A percentile compares a stretch with the other conserved stretches of the same genome.
These are phyloP conservation scores for Phytophthora parvispora DNA, from an alignment of 352 stramenopile genomes.

Conservation along the genomic window DNA sequence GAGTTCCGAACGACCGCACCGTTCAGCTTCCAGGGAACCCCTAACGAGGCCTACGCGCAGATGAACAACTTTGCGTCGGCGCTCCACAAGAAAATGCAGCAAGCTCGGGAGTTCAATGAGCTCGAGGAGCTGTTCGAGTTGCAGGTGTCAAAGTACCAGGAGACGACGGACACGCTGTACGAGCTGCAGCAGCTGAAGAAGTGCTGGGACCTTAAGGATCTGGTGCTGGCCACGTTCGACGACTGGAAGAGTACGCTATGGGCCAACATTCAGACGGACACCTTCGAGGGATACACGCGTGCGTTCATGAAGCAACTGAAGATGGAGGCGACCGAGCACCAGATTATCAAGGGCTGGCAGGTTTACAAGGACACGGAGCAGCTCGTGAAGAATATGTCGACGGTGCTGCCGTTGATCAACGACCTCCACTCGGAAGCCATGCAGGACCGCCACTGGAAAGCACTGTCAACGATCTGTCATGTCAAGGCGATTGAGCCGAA, in stretches of 20 bases:
- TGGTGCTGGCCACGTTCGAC: constrained; percentile 86
- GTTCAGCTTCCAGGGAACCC: constrained; percentile 93
- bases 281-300: constrained; percentile 78
- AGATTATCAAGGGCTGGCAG: constrained; percentile 91
- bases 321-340: constrained; percentile 81
- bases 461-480: constrained; percentile 85
- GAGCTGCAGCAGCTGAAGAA: constrained; percentile 91
- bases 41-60: constrained; percentile 87
- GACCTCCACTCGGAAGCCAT: constrained; percentile 97
- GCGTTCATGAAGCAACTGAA: constrained; percentile 91
- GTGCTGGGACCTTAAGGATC: constrained; percentile 88
- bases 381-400: constrained; percentile 91
- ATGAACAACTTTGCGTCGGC: constrained; percentile 82
- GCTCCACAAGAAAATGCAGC: constrained; percentile 83
- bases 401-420: constrained; percentile 92
- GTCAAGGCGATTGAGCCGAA: constrained; percentile 91
- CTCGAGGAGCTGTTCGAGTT: constrained; percentile 90
- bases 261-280: constrained; percentile 86
- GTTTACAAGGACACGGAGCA: constrained; percentile 91
- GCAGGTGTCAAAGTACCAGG: constrained; percentile 89
- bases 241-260: constrained; percentile 90
- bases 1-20: constrained; percentile 96
- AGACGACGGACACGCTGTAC: constrained; percentile 91
- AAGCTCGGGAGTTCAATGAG: constrained; percentile 89
- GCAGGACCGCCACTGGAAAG: constrained; percentile 95